Percentiles rank a stretch among this genome's conserved stretches.
These are phyloP conservation scores for Tilletia horrida DNA, from an alignment of 1,284 basidiomycete species.

Conservation along the genomic window DNA sequence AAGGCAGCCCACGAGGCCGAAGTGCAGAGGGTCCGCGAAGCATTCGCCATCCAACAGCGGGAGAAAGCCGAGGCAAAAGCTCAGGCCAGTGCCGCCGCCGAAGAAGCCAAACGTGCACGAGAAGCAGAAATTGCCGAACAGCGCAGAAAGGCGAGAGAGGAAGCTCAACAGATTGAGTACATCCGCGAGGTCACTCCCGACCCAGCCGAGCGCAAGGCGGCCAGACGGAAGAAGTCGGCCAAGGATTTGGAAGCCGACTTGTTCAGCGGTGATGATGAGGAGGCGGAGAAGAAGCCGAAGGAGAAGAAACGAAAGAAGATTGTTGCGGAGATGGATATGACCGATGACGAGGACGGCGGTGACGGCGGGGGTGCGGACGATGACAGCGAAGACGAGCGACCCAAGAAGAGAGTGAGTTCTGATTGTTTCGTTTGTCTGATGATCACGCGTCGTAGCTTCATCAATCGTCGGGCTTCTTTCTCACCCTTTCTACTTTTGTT, in stretches of 20 bases:
- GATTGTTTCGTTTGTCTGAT: not conserved
- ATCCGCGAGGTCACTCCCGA: conserved; percentile 31
- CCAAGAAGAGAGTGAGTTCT: conserved; percentile 26
- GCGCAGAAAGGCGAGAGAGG: conserved; percentile 40
- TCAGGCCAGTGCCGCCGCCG: conserved; percentile 36
- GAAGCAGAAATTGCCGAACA: conserved; percentile 45
- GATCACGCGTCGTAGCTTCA: not conserved
- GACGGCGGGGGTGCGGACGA: conserved; percentile 11
- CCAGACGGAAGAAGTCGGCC: conserved; percentile 24
- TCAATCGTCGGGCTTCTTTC: not conserved
- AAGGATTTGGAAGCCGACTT: conserved; percentile 16
- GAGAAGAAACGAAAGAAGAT: conserved; percentile 34
- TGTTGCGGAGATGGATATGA: conserved; percentile 22
- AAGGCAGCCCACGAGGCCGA: conserved; percentile 37
- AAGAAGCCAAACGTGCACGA: conserved; percentile 39
- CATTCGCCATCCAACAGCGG: conserved; percentile 34
- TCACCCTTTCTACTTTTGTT: not conserved
- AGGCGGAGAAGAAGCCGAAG: conserved; percentile 19
- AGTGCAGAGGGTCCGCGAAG: conserved; percentile 34
- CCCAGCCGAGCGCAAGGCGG: conserved; percentile 30
- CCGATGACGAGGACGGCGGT: conserved; percentile 18
- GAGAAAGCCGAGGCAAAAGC: conserved; percentile 43
- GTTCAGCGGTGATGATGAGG: conserved; percentile 11
- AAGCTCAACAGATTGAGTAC: conserved; percentile 47
- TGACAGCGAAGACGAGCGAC: conserved; percentile 30